Percentiles rank a stretch among this genome's conserved stretches.
phyloP scores from a whole-genome alignment of 768 basidiomycete genomes.

The Russula lepida region DNA sequence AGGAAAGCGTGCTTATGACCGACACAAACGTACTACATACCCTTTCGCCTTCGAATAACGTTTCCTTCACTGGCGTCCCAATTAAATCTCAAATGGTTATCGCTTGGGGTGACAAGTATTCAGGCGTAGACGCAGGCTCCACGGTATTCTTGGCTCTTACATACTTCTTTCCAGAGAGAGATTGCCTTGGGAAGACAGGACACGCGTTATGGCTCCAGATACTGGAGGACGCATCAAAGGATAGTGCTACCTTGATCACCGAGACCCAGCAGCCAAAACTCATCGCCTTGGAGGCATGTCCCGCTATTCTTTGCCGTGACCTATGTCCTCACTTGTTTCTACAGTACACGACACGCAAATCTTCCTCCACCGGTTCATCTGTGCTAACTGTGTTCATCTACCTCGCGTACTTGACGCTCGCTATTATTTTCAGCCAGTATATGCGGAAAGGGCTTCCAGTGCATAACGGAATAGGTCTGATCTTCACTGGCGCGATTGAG shows the following conservation, averaged over 20 bases:
- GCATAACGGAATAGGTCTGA: conserved; percentile 85
- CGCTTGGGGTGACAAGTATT: conserved; percentile 53
- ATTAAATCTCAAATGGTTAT: conserved; percentile 71
- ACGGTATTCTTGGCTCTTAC: conserved; percentile 71
- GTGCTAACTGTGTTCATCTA: conserved; percentile 66
- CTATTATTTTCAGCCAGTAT: conserved; percentile 66
- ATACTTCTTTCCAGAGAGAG: conserved; percentile 71
- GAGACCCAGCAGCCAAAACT: conserved; percentile 37
- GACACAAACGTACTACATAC: conserved; percentile 54
- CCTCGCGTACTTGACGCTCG: conserved; percentile 67
- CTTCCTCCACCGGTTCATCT: conserved; percentile 40
- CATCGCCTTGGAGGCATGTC: conserved; percentile 38
- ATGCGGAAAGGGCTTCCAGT: conserved; percentile 74
- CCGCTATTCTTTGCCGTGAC: background rate
- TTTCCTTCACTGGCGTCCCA: conserved; percentile 53
- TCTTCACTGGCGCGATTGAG: conserved; percentile 89
- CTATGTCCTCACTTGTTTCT: conserved; percentile 2
- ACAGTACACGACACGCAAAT: conserved; percentile 47
- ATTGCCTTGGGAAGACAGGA: conserved; percentile 54
- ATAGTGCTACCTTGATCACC: conserved; percentile 31
- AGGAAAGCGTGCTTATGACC: conserved; percentile 42
- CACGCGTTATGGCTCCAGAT: conserved; percentile 58
- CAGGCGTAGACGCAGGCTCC: conserved; percentile 43
- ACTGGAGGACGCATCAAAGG: conserved; percentile 37
- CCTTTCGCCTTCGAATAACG: conserved; percentile 43